Percentiles rank a stretch among this genome's conserved stretches.
These are phyloP conservation scores for Arxiozyma telluris DNA, from an alignment of 1,139 yeast genomes.

Conservation along the genomic window DNA sequence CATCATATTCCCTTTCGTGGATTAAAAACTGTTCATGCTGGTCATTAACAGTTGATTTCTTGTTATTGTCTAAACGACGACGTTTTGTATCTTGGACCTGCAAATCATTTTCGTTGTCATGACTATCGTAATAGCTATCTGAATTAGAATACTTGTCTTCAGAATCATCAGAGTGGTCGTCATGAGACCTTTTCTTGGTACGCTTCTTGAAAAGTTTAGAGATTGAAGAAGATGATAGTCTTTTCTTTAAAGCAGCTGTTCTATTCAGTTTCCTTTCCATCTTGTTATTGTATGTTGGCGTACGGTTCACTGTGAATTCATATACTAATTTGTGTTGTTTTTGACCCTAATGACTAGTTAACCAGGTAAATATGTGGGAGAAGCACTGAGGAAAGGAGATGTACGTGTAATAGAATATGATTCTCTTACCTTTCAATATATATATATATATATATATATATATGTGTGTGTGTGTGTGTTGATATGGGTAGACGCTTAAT, in stretches of 20 bases:
- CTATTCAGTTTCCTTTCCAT: slow-evolving; percentile 10
- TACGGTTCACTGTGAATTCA: neutral
- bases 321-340: neutral
- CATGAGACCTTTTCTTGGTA: slow-evolving; percentile 15
- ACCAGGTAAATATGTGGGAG: neutral
- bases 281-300: slow-evolving; percentile 2
- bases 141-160: neutral
- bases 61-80: slow-evolving; percentile 11
- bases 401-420: no score
- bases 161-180: slow-evolving; percentile 9
- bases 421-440: neutral
- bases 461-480: no score
- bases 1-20: slow-evolving; percentile 46
- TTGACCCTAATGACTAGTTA: neutral
- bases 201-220: slow-evolving; percentile 25
- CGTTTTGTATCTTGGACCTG: slow-evolving; percentile 13
- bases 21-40: slow-evolving; percentile 29
- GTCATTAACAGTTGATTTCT: slow-evolving; percentile 7
- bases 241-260: slow-evolving; percentile 20
- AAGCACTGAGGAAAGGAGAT: neutral
- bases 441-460: no score
- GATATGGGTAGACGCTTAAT: neutral
- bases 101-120: slow-evolving; percentile 29
- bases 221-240: slow-evolving; percentile 24
- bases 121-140: slow-evolving; percentile 3